These are phyloP conservation scores for Sclerotinia borealis DNA, from an alignment of 2,329 filamentous ascomycete species.

Conservation along the genomic window DNA sequence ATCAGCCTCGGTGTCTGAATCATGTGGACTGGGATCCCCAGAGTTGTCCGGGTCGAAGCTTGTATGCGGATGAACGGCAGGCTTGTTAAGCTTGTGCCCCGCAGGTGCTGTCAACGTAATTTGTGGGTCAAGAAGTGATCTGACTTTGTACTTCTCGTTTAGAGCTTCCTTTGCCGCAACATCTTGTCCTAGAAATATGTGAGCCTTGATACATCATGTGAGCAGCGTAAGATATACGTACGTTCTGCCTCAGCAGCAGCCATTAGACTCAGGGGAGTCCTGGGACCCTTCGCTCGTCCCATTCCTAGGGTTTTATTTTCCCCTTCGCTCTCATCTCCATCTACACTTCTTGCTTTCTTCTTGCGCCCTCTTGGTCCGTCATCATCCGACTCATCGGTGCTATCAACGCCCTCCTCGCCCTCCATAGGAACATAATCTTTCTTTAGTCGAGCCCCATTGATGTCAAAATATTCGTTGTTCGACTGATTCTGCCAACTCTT, in stretches of 20 bases:
- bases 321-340: constrained; percentile 27
- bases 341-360: constrained; percentile 36
- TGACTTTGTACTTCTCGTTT: constrained; percentile 26
- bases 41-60: constrained; percentile 64
- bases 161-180: constrained; percentile 19
- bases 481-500: constrained; percentile 23
- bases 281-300: constrained; percentile 35
- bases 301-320: constrained; percentile 32
- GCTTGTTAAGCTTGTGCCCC: constrained; percentile 48
- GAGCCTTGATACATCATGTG: neutral
- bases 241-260: constrained; percentile 75
- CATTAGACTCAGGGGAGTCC: constrained; percentile 54
- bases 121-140: constrained; percentile 47
- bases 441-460: constrained; percentile 23
- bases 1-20: constrained; percentile 82
- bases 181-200: constrained; percentile 19
- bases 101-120: constrained; percentile 59
- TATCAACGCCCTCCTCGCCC: constrained; percentile 28
- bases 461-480: constrained; percentile 19
- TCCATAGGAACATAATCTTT: constrained; percentile 28
- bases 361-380: constrained; percentile 57
- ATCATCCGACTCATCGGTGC: constrained; percentile 52
- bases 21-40: constrained; percentile 51
- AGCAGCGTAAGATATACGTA: constrained; percentile 39
- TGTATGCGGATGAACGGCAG: constrained; percentile 70